Base-by-base conservation (phyloP, 1,284 basidiomycete species). In the Rhizoctonia solani region DNA sequence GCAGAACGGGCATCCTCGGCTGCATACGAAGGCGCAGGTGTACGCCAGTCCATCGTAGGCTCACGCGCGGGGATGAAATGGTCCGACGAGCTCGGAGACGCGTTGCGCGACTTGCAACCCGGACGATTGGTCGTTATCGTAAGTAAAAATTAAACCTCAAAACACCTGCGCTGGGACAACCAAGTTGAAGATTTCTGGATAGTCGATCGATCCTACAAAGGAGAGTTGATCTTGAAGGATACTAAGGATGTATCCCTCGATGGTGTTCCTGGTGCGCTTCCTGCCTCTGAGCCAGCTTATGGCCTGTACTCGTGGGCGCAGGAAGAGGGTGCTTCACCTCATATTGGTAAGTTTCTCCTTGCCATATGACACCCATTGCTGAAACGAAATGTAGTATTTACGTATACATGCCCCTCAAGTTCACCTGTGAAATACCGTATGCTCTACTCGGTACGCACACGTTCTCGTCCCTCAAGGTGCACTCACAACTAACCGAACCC, bases 391-490 rank as follows among this genome's bases (percentile, higher is more conserved):
- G 1, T 70, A 92, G 87, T 91, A 42, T 93, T 93, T 76, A 89
- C 95, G 69, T 96, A 96, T 77, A 89, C 89, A 37, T 95, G 93
- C 75, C 93, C 93, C 0, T 83, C 87, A 1, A 75, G 78, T 11
- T 92, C 89, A 1, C 88, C 90, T 1, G 83, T 95, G 76, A 92
- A 91, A 74, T 82, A 87, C 71, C 85, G 93, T 58, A 93, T 96
- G 90, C 75, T 95, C 41, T 95, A 94, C 77, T 91, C 92, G 0
- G 58, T 61, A 39, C 32, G 58, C 47, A 13, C 14, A n/a, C 30
- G 29, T 21, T 19, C 41, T 46, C n/a, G n/a, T 13, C 14, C 14
- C 14, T 11, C 16, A 47, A n/a, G 29, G 21, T 11, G 14, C 14
- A 14, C 37, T 39, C 37, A 8, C 9, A 39, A 8, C 37, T 39